Evolutionary conservation across 2,329 filamentous ascomycete species (phyloP), one percentile per base, ranked within the genome.

Genomic region (Tolypocladium nubicola): DNA sequence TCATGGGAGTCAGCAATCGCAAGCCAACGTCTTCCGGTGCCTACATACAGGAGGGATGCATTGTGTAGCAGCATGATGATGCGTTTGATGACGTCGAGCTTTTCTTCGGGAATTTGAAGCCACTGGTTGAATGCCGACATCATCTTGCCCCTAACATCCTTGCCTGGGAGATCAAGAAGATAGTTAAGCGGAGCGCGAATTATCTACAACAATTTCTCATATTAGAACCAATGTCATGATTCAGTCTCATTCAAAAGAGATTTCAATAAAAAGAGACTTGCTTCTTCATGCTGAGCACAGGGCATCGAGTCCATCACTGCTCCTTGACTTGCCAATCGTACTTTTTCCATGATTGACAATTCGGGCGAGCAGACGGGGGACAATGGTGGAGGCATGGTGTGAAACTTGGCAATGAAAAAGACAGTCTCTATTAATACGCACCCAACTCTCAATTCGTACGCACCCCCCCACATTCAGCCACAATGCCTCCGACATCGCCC

Each of bases 21-120:
- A 11, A 19, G 3, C 2, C 16, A 4, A 9, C 30, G 43, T 8
- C 1, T 49, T 19, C 16, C 23, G 8, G 8, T 6, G 5, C 6
- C 7, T 33, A 49, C 45, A 11, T 23, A 49, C 45, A 49, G 16
- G 8, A 49, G 45, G 30, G 45, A 49, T 10, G 45, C 45, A 14
- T 49, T 49, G 16, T 49, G 45, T 49, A 49, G 16, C 8, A 49
- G 45, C 45, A 49, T 49, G 9, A 92, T 81, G 1, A 89, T 86
- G 58, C 82, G 82, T 35, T 84, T 89, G 64, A 93, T 90, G 54
- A 89, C 76, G 49, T 80, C 79, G 53, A 92, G 76, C 60, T 81
- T 82, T 59, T 83, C 80, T 11, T 77, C 70, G 0, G 88, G 87
- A 23, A 92, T 87, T 57, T 85, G 77, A 9, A 91, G 74, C 84